phyloP scores from a whole-genome alignment of 192 early-diverging fungal species.

The Backusella luteola region DNA sequence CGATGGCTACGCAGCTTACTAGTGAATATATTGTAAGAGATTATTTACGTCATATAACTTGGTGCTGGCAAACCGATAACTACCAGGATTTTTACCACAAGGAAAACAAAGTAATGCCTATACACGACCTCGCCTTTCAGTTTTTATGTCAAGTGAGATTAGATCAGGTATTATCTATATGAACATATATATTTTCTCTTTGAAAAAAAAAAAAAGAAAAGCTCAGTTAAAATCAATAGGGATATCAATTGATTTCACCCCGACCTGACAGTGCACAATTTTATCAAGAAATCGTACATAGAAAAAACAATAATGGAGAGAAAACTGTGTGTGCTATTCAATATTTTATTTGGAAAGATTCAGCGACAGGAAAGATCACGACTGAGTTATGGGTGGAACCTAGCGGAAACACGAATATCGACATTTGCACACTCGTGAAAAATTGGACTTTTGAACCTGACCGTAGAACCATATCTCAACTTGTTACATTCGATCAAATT shows the following conservation, averaged over 20 bases:
- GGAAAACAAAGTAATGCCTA: slow-evolving; percentile 41
- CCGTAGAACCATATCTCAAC: slow-evolving; percentile 45
- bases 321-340: slow-evolving; percentile 42
- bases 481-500: slow-evolving; percentile 58
- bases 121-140: slow-evolving; percentile 57
- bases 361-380: slow-evolving; percentile 39
- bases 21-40: slow-evolving; percentile 44
- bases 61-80: slow-evolving; percentile 44
- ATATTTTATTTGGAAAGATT: slow-evolving; percentile 49
- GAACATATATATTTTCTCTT: background rate
- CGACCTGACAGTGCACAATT: slow-evolving; percentile 44
- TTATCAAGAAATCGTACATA: slow-evolving; percentile 45
- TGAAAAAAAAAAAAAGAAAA: background rate
- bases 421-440: slow-evolving; percentile 20
- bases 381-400: slow-evolving; percentile 61
- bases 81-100: slow-evolving; percentile 28
- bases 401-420: slow-evolving; percentile 15
- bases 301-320: slow-evolving; percentile 2
- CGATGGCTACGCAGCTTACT: slow-evolving; percentile 22
- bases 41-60: slow-evolving; percentile 47
- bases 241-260: slow-evolving; percentile 40
- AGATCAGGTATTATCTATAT: slow-evolving; percentile 34
- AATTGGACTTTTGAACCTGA: slow-evolving; percentile 39
- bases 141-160: slow-evolving; percentile 50
- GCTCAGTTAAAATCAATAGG: slow-evolving; percentile 1